Evolutionary conservation across 2,329 filamentous ascomycete species (phyloP).

Genomic region (Scedosporium minutisporum): DNA sequence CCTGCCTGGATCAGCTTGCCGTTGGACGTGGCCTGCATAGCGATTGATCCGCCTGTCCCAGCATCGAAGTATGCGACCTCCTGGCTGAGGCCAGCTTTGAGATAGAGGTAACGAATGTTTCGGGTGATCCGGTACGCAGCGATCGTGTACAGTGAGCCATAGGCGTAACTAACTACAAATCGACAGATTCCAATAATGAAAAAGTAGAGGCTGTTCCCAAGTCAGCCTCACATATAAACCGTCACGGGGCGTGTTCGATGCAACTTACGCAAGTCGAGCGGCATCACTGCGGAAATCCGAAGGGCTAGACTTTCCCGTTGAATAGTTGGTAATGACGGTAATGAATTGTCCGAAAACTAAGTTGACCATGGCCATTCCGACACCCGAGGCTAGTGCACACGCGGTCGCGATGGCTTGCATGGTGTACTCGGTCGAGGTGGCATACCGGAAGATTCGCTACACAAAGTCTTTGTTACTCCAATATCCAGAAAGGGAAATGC

Average conservation of each 20-base stretch:
- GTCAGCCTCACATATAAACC: neutral
- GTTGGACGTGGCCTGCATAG: slow-evolving; percentile 37
- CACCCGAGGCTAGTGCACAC: slow-evolving; percentile 25
- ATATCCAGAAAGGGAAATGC: neutral
- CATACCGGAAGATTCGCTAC: slow-evolving; percentile 10
- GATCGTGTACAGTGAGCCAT: slow-evolving; percentile 25
- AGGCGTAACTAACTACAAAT: slow-evolving; percentile 29
- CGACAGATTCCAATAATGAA: slow-evolving; percentile 39
- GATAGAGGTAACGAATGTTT: slow-evolving; percentile 29
- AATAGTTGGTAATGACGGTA: slow-evolving; percentile 46
- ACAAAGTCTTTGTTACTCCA: neutral
- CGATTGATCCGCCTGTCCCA: slow-evolving; percentile 29
- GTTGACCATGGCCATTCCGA: slow-evolving; percentile 41
- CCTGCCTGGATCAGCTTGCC: slow-evolving; percentile 34
- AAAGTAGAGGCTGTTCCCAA: slow-evolving; percentile 27
- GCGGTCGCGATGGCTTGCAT: slow-evolving; percentile 12
- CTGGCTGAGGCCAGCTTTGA: slow-evolving; percentile 36
- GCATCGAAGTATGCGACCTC: slow-evolving; percentile 47
- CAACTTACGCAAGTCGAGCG: slow-evolving; percentile 30
- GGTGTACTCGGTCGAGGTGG: slow-evolving; percentile 6
- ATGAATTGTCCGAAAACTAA: slow-evolving; percentile 47
- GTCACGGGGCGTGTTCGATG: slow-evolving; percentile 10
- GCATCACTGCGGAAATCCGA: slow-evolving; percentile 40
- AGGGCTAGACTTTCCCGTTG: slow-evolving; percentile 30
- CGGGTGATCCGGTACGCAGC: slow-evolving; percentile 33